These are phyloP conservation scores for Xanthoceras sorbifolium DNA, from an alignment of 345 rosid genomes.

Conservation along the genomic window DNA sequence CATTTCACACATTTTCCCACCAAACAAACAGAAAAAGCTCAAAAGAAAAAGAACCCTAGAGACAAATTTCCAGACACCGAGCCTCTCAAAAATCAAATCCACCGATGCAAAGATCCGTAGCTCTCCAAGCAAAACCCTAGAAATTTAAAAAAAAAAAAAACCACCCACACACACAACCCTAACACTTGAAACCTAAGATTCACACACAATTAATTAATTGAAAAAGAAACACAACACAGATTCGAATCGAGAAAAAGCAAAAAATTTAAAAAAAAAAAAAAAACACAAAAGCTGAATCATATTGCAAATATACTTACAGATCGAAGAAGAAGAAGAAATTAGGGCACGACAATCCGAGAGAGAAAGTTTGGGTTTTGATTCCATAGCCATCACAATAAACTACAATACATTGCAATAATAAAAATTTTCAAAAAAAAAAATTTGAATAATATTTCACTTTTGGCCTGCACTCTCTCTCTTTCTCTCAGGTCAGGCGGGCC, in stretches of 20 bases:
- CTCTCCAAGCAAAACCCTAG: conserved; percentile 18
- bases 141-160: conserved; percentile 4
- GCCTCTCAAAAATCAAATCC: conserved; percentile 18
- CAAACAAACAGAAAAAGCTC: conserved; percentile 11
- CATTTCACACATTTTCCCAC: conserved; percentile 19
- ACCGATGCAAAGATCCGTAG: conserved; percentile 27
- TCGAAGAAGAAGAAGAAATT: conserved; percentile 30
- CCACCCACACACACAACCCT: neutral
- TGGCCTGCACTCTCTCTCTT: neutral
- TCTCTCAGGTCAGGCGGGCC: neutral
- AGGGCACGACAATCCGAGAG: neutral
- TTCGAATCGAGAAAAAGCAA: neutral
- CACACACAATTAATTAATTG: conserved; percentile 3
- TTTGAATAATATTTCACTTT: neutral
- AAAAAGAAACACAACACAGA: neutral
- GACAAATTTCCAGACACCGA: neutral
- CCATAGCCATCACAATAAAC: conserved; percentile 23
- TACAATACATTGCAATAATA: conserved; percentile 1
- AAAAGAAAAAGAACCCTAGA: conserved; percentile 12
- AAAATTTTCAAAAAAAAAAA: too few species aligned
- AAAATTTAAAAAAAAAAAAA: neutral
- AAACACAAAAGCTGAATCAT: conserved; percentile 7
- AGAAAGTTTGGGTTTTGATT: conserved; percentile 15
- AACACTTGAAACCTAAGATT: conserved; percentile 1
- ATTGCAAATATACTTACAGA: conserved; percentile 38